Conservation (phyloP, 495 filamentous ascomycete genomes). For the Letharia lupina region DNA sequence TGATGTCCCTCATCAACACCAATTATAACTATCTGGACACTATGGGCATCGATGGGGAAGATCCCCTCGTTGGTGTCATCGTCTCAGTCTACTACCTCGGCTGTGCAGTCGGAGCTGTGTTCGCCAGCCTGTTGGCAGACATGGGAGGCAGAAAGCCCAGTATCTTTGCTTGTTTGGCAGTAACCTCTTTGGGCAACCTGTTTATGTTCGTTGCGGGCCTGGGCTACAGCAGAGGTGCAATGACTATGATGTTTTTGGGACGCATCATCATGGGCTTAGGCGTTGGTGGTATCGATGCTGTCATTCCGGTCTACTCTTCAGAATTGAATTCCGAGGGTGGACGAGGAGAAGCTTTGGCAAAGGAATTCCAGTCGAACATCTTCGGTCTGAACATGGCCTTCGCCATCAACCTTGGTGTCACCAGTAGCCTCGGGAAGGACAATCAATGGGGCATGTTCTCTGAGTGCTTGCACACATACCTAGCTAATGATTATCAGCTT, state of each 20-base stretch:
- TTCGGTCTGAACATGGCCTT: slow-evolving; percentile 50
- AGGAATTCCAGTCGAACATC: slow-evolving; percentile 54
- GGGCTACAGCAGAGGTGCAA: slow-evolving; percentile 34
- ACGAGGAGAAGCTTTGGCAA: slow-evolving; percentile 44
- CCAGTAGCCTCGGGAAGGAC: slow-evolving; percentile 30
- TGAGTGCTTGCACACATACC: background rate
- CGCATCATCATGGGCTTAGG: slow-evolving; percentile 48
- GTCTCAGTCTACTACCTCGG: slow-evolving; percentile 53
- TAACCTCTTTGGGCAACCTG: slow-evolving; percentile 42
- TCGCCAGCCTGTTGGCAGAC: slow-evolving; percentile 43
- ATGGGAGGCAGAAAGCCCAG: slow-evolving; percentile 40
- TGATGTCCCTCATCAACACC: slow-evolving; percentile 55
- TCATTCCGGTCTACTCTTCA: slow-evolving; percentile 48
- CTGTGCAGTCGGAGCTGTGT: slow-evolving; percentile 43
- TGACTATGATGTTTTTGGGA: slow-evolving; percentile 43
- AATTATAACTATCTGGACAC: slow-evolving; percentile 46
- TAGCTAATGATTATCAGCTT: slow-evolving; percentile 31
- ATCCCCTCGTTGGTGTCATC: slow-evolving; percentile 46
- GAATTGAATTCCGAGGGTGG: slow-evolving; percentile 43
- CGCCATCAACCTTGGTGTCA: slow-evolving; percentile 36
- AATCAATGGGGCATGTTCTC: slow-evolving; percentile 36
- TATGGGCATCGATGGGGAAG: slow-evolving; percentile 42
- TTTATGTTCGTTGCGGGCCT: slow-evolving; percentile 48
- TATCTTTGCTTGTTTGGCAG: slow-evolving; percentile 43
- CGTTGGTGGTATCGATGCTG: slow-evolving; percentile 48